Base-by-base conservation (phyloP, 1,284 basidiomycete genomes). In the Ustilago sp. region DNA sequence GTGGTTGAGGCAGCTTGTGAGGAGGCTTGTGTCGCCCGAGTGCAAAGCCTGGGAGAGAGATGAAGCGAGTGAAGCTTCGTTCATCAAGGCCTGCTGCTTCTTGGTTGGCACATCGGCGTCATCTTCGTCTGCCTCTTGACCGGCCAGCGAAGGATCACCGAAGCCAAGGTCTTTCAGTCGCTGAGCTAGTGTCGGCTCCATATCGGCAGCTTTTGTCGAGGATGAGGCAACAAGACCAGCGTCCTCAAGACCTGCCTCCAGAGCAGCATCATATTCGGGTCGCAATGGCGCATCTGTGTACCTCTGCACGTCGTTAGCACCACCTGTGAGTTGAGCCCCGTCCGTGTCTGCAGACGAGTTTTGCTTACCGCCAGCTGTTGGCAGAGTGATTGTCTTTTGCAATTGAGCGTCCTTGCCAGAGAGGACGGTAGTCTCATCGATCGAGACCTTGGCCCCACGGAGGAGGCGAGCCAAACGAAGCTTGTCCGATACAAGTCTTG, bases 41-140 rank as follows among this genome's bases (percentile, higher is more conserved):
- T 99, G 96, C 53, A 99, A 88, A 0, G 97, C 96, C 87, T 99
- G 97, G 57, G 96, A 94, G 55, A 99, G 90, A 15, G 96, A 95
- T 59, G 95, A 92, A 31, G 96, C 94, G 61, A 99, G 90, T 1
- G 96, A 97, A 69, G 92, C 91, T 1, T 94, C 91, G 51, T 93
- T 93, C 45, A 93, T 67, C 67, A 77, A 45, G 23, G 90, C 87
- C n/a, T 74, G 61, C 43, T 67, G 56, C 63, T 66, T 60, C 47
- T 74, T 69, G 19, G 56, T 55, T 3, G 68, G 66, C 41, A 67
- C 65, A 8, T 73, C 77, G 19, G 68, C 61, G 36, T 69, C 64
- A 41, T 60, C 62, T 38, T 77, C 69, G 8, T 74, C 78, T 32
- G 71, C 74, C 19, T 74, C 74, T 13, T 67, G 68, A 11, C 63